phyloP scores from a whole-genome alignment of 106 monocot species.

The Dioscorea alata region DNA sequence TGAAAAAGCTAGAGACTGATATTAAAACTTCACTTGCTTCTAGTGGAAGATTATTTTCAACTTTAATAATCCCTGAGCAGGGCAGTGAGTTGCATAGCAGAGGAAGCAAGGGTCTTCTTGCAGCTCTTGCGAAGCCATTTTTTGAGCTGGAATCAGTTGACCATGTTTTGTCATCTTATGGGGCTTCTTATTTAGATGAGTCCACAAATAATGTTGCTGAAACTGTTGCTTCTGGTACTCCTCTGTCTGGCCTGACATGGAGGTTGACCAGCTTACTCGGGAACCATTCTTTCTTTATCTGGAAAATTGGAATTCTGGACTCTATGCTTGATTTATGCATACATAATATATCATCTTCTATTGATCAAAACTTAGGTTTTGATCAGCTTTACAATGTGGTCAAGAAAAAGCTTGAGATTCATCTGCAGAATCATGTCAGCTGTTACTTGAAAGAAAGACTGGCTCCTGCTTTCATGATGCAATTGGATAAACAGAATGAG shows the following conservation, averaged over 20 bases:
- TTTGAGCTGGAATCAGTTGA: conserved; percentile 71
- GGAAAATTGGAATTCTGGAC: conserved; percentile 82
- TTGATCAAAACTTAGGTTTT: conserved; percentile 65
- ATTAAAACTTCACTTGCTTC: conserved; percentile 56
- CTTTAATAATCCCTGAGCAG: conserved; percentile 42
- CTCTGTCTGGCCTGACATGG: conserved; percentile 54
- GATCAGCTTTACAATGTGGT: conserved; percentile 58
- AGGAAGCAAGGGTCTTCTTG: conserved; percentile 54
- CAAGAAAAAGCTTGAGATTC: conserved; percentile 62
- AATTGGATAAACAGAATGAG: conserved; percentile 48
- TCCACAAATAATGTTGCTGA: conserved; percentile 25
- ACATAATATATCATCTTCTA: conserved; percentile 72
- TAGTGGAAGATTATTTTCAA: conserved; percentile 54
- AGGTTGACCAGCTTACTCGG: conserved; percentile 42
- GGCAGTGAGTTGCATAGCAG: conserved; percentile 30
- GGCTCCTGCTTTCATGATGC: conserved; percentile 51
- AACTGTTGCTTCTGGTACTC: conserved; percentile 27
- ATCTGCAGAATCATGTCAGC: conserved; percentile 46
- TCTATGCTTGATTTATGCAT: conserved; percentile 74
- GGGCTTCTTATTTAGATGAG: conserved; percentile 18
- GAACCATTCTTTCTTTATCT: conserved; percentile 75
- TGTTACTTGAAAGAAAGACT: conserved; percentile 70
- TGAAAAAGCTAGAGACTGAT: conserved; percentile 60
- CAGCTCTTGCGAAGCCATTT: conserved; percentile 63
- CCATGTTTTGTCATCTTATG: conserved; percentile 37